Base-by-base conservation (phyloP, 805 yeast species). In the Ogataea methylovora region DNA sequence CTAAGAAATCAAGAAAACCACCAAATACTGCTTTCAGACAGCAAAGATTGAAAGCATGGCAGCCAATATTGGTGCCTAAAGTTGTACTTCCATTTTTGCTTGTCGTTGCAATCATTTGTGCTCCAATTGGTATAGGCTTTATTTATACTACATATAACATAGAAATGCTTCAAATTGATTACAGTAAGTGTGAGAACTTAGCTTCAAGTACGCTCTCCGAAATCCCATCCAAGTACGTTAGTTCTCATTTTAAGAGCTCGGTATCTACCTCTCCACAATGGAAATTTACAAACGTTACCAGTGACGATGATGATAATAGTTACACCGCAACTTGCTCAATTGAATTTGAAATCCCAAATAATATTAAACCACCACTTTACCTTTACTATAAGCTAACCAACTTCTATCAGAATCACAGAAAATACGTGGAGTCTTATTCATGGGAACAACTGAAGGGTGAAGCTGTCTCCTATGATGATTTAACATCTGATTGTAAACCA, bases 341-440 rank as follows among this genome's bases (percentile, higher is more conserved):
- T 25, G 73, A 76, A 48, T 90, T 92, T 60, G 72, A 73, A 27
- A 55, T 86, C 19, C 94, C 95, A 11, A 65, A 65, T 29, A 78
- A 77, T 36, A 67, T 92, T 54, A 67, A 75, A 27, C 73, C 79
- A 2, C 85, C 94, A 3, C 52, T 87, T 8, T 87, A 69, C 54
- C 51, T 86, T 42, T 92, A 85, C 61, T 92, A 92, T 62, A 77
- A 79, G 45, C 65, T 92, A 49, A 87, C 96, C 24, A 86, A 86
- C 54, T 92, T 90, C 58, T 87, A 70, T 57, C 97, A 92, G 57
- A 92, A 92, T 56, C 98, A 92, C 61, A 75, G 98, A 40, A 84
- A 92, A 42, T 92, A 86, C 53, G 97, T 90, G 23, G 78, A 76
- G 40, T 82, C 94, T 8, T 84, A 71, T 56, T 94, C 87, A 54